These are phyloP conservation scores for Hypoxylon crocopeplum DNA, from an alignment of 495 filamentous ascomycete genomes.

Conservation along the genomic window DNA sequence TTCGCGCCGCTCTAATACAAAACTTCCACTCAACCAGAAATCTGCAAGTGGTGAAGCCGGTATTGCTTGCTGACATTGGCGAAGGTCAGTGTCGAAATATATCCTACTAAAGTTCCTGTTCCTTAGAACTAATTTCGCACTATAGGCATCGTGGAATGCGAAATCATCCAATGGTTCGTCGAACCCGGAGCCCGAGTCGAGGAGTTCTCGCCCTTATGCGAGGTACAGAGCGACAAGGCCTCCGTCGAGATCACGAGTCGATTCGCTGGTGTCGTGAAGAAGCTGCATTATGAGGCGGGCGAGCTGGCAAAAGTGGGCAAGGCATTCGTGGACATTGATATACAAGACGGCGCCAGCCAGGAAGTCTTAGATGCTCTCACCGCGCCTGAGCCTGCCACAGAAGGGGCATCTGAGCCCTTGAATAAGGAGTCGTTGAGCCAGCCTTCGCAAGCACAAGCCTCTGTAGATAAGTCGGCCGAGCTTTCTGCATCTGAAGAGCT, in stretches of 20 bases:
- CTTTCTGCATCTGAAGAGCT: slow-evolving; percentile 6
- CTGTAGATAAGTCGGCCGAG: slow-evolving; percentile 12
- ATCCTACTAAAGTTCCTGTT: slow-evolving; percentile 2
- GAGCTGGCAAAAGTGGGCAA: slow-evolving; percentile 95
- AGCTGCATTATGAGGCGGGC: slow-evolving; percentile 91
- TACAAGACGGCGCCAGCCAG: slow-evolving; percentile 58
- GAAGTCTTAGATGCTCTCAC: slow-evolving; percentile 54
- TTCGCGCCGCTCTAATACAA: slow-evolving; percentile 45
- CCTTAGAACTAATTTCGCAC: slow-evolving; percentile 1
- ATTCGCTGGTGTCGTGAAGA: slow-evolving; percentile 95
- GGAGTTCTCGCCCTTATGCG: slow-evolving; percentile 96
- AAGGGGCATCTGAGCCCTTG: slow-evolving; percentile 25
- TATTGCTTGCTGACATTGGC: slow-evolving; percentile 93
- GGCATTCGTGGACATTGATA: slow-evolving; percentile 81
- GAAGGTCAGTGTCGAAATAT: slow-evolving; percentile 68
- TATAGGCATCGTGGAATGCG: slow-evolving; percentile 93
- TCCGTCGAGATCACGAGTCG: slow-evolving; percentile 98
- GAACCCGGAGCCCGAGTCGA: slow-evolving; percentile 94
- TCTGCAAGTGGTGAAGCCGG: slow-evolving; percentile 76
- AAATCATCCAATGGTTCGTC: slow-evolving; percentile 99
- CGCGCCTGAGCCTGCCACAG: slow-evolving; percentile 39
- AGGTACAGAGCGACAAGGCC: slow-evolving; percentile 98
- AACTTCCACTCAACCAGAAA: slow-evolving; percentile 67
- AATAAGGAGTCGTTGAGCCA: slow-evolving; percentile 33
- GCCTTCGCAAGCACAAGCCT: slow-evolving; percentile 13